These are phyloP conservation scores for Diaporthe velutina DNA, from an alignment of 2,329 filamentous ascomycete species.

Conservation along the genomic window DNA sequence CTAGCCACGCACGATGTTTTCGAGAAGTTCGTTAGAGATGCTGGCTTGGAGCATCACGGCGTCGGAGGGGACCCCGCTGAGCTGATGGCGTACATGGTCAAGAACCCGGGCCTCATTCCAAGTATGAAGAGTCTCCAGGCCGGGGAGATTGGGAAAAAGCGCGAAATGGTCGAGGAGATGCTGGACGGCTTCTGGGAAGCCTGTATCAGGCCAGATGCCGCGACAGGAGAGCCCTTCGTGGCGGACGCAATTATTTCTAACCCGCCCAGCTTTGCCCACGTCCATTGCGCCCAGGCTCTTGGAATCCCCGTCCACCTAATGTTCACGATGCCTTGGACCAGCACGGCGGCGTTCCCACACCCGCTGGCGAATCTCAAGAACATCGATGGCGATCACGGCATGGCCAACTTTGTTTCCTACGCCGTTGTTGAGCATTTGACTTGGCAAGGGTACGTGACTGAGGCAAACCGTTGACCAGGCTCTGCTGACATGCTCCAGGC, in stretches of 20 bases:
- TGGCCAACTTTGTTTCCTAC: neutral
- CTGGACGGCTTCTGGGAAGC: conserved; percentile 48
- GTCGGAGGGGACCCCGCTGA: conserved; percentile 70
- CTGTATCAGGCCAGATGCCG: conserved; percentile 45
- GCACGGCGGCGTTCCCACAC: neutral
- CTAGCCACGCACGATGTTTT: conserved; percentile 69
- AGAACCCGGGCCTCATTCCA: conserved; percentile 54
- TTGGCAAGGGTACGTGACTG: neutral
- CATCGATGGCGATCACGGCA: neutral
- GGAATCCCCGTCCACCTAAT: neutral
- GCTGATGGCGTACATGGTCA: conserved; percentile 59
- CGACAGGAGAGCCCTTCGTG: conserved; percentile 50
- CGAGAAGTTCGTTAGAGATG: conserved; percentile 63
- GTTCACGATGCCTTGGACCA: conserved; percentile 15
- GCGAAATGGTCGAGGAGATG: conserved; percentile 49
- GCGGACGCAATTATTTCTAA: neutral
- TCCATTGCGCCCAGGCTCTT: conserved; percentile 3
- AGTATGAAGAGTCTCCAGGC: conserved; percentile 51
- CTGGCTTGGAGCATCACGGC: conserved; percentile 68
- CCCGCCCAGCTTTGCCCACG: neutral
- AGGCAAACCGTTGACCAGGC: neutral
- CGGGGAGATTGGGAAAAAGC: conserved; percentile 53
- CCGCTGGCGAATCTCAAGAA: neutral
- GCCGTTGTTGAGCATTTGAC: neutral
- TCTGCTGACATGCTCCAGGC: neutral